Base-by-base conservation (phyloP, 2,329 filamentous ascomycete genomes). In the Coccinonectria pachysandricola region DNA sequence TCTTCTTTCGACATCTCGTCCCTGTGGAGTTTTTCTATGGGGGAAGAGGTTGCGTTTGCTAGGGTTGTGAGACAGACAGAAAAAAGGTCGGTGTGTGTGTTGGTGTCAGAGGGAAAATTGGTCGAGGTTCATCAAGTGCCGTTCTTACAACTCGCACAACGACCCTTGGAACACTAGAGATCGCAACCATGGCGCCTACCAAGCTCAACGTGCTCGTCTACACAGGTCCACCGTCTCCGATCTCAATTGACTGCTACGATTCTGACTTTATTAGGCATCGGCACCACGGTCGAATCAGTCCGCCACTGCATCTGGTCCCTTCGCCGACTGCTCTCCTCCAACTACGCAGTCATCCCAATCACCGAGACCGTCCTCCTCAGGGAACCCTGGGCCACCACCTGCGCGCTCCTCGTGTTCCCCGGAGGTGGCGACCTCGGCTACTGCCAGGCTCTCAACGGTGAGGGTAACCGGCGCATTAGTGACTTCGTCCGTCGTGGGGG, bases 371-470 rank as follows among this genome's bases (percentile, higher is more conserved):
- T 80, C 39, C 64, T 98, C 31, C 65, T 94, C 47, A 86, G 87
- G 40, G 91, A 98, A 53, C 91, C 91, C 8, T 98, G 91, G 91
- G 69, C 75, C 1, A 62, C 79, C 3, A 80, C 84, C 3, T 96
- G 88, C 52, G 85, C 86, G 0, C 68, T 96, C 7, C 69, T 98
- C 6, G 87, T 96, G 3, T 75, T 98, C 27, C 91, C 91, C 2
- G 91, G 91, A 12, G 91, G 91, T 16, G 88, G 84, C n/a, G 91
- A 98, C 49, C 65, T 92, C 26, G 84, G 81, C 25, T 98, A 95
- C 55, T 93, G 87, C 54, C 76, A 81, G 15, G 76, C 75, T 3
- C 68, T 98, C 37, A 91, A 96, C 52, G 91, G 91, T 18, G 66
- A 75, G 27, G 91, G 88, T 2, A 98, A 96, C 53, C 70, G 79